These are phyloP conservation scores for Podila minutissima DNA, from an alignment of 192 early-diverging fungal species.

Conservation along the genomic window DNA sequence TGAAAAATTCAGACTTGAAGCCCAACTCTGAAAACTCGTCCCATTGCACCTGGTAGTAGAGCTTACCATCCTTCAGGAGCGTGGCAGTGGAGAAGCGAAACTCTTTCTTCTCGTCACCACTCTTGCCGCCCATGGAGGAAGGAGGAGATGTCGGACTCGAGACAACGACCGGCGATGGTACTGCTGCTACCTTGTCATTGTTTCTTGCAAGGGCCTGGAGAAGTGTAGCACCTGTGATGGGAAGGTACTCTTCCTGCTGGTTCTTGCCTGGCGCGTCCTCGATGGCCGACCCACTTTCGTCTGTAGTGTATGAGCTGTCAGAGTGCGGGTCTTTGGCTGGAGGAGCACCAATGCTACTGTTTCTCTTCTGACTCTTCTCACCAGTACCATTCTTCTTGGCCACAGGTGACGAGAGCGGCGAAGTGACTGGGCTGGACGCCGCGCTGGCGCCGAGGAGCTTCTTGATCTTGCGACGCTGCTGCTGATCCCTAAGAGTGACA, in stretches of 20 bases:
- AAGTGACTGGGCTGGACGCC: neutral
- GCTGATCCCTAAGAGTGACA: conserved; percentile 21
- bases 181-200: too few relatives aligned
- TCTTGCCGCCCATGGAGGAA: conserved; percentile 4
- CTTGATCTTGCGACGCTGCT: conserved; percentile 22
- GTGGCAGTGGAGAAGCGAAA: conserved; percentile 44
- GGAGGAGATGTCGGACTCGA: too few relatives aligned
- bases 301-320: conserved; percentile 23
- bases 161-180: too few relatives aligned
- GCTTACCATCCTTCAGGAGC: conserved; percentile 53
- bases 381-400: conserved; percentile 21
- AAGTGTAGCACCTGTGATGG: too few relatives aligned
- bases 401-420: neutral
- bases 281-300: conserved; percentile 2
- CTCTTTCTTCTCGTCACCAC: conserved; percentile 17
- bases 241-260: neutral
- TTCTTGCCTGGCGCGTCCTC: neutral
- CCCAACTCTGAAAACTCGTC: conserved; percentile 46
- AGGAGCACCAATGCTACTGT: too few relatives aligned
- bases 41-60: conserved; percentile 50
- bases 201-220: too few relatives aligned
- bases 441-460: neutral
- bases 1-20: conserved; percentile 35
- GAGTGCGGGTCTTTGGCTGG: neutral
- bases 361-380: too few relatives aligned